phyloP scores from a whole-genome alignment of 2,329 filamentous ascomycete species.

The Raffaelea deltoideospora region DNA sequence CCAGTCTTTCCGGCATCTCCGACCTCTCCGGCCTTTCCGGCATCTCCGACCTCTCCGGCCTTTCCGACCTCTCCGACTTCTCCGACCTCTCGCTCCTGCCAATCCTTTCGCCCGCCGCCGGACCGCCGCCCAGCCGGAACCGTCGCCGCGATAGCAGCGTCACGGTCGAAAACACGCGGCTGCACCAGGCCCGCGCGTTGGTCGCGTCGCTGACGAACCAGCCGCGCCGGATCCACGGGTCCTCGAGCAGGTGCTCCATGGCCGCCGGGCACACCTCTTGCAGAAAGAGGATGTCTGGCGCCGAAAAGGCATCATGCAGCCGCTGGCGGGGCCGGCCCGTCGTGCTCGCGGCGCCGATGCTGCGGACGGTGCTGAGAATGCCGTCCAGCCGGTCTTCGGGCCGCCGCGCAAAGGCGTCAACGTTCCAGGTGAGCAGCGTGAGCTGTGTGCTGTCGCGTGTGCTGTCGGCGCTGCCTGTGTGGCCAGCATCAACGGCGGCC shows the following conservation, averaged over 20 bases:
- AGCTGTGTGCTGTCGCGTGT: not conserved
- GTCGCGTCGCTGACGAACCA: conserved; percentile 17
- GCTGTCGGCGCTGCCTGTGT: not conserved
- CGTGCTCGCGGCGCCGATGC: not conserved
- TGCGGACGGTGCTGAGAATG: conserved; percentile 13
- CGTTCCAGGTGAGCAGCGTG: conserved; percentile 18
- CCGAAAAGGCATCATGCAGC: no score
- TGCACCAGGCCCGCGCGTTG: conserved; percentile 8
- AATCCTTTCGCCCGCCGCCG: not conserved
- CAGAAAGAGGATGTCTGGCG: conserved; percentile 18
- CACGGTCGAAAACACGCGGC: conserved; percentile 12
- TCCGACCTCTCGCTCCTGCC: not conserved
- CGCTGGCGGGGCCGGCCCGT: conserved; percentile 3
- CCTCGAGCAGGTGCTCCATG: conserved; percentile 11
- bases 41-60: no score
- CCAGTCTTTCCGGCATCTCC: no score
- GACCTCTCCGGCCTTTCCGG: no score
- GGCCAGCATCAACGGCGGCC: no score
- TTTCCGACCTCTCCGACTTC: no score
- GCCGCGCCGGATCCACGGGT: conserved; percentile 12
- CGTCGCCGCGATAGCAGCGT: conserved; percentile 16
- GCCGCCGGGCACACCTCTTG: conserved; percentile 18
- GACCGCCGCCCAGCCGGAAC: conserved; percentile 7
- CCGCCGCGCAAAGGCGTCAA: conserved; percentile 11
- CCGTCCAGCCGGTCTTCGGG: conserved; percentile 11